Evolutionary conservation across 2,329 filamentous ascomycete genomes (phyloP).

Genomic region (Endothia cerciana): DNA sequence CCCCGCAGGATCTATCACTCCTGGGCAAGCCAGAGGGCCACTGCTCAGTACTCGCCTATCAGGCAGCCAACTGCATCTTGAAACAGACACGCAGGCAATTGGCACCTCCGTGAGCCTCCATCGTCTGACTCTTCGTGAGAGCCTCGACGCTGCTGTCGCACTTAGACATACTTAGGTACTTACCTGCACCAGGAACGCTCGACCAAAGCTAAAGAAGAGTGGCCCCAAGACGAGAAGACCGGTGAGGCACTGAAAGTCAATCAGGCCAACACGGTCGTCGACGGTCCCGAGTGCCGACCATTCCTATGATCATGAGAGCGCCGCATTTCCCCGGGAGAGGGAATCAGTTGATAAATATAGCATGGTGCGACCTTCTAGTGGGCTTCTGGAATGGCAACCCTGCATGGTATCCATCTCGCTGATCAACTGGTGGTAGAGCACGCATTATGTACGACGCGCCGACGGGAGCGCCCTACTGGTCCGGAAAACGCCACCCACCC

Average conservation of each 20-base stretch:
- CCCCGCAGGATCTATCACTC: no score
- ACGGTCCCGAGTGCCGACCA: background rate
- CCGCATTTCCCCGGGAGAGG: background rate
- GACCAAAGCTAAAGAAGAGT: background rate
- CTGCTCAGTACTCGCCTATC: no score
- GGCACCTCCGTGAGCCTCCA: no score
- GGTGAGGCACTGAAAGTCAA: background rate
- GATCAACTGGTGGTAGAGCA: background rate
- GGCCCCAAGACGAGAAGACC: background rate
- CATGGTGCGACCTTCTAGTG: conserved; percentile 1
- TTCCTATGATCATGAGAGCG: no score
- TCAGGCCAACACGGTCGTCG: background rate
- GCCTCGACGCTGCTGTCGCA: no score
- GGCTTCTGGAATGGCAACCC: conserved; percentile 11
- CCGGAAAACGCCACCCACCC: background rate
- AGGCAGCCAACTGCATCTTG: no score
- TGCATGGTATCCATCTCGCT: background rate
- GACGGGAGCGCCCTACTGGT: background rate
- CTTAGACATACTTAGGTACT: background rate
- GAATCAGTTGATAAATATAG: background rate
- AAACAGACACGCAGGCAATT: no score
- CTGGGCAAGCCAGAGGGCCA: no score
- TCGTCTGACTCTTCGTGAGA: no score
- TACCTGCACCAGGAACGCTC: background rate
- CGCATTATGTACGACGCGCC: background rate